Evolutionary conservation across 306 rosid species (phyloP).

Genomic region (Heteromeles arbutifolia): DNA sequence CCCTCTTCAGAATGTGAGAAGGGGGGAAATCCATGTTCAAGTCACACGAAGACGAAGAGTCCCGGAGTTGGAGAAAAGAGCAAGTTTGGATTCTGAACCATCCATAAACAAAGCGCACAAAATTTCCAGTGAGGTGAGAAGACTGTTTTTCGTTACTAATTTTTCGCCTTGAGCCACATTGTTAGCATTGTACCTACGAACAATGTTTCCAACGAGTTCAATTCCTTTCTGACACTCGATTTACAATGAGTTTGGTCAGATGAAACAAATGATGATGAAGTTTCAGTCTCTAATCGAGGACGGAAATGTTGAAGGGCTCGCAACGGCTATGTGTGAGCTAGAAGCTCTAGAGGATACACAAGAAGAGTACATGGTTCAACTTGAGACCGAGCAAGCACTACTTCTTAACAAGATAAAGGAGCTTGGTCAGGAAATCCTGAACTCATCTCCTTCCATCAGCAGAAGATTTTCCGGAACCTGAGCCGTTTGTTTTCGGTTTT

Average conservation of each 20-base stretch:
- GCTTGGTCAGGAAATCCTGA: constrained; percentile 66
- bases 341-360: constrained; percentile 69
- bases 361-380: constrained; percentile 60
- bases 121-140: constrained; percentile 66
- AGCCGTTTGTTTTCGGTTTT: neutral
- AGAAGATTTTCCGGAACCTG: constrained; percentile 34
- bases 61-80: constrained; percentile 54
- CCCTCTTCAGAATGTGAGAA: constrained; percentile 87
- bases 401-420: constrained; percentile 78
- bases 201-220: neutral
- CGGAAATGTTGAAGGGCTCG: constrained; percentile 58
- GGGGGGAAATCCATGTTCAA: constrained; percentile 86
- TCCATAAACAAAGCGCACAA: constrained; percentile 64
- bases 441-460: constrained; percentile 51
- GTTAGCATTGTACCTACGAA: neutral
- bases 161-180: neutral
- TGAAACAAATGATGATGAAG: constrained; percentile 63
- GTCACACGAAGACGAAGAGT: constrained; percentile 78
- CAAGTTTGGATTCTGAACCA: constrained; percentile 57
- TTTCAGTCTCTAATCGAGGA: constrained; percentile 53
- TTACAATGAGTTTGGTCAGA: constrained; percentile 38
- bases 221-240: neutral
- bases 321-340: constrained; percentile 53
- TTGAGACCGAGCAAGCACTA: constrained; percentile 82
- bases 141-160: constrained; percentile 2